phyloP scores from a whole-genome alignment of 352 stramenopile species.

The Blastocystis sp. region DNA sequence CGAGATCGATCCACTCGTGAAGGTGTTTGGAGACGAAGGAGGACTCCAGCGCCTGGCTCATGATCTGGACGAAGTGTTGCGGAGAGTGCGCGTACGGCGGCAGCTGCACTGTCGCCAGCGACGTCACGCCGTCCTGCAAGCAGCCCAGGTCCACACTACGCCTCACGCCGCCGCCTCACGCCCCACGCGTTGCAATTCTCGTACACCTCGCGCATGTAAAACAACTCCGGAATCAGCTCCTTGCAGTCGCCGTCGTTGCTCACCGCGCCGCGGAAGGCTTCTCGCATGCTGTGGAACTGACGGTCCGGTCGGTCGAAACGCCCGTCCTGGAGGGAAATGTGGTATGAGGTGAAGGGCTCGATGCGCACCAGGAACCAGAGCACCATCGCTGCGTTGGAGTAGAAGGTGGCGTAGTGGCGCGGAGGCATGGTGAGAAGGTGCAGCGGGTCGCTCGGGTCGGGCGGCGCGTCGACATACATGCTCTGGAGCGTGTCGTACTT shows the following conservation, averaged over 20 bases:
- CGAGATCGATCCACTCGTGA: conserved; percentile 97
- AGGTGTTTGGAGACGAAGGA: conserved; percentile 95
- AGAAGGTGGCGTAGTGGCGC: conserved; percentile 97
- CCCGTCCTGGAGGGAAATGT: conserved; percentile 78
- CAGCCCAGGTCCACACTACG: conserved; percentile 82
- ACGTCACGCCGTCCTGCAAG: conserved; percentile 79
- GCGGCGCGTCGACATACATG: conserved; percentile 72
- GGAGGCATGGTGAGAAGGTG: conserved; percentile 88
- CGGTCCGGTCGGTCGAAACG: conserved; percentile 81
- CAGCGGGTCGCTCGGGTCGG: conserved; percentile 85
- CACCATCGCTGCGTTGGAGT: conserved; percentile 92
- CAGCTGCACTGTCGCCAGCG: conserved; percentile 91
- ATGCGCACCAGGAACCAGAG: conserved; percentile 93
- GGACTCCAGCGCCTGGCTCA: conserved; percentile 93
- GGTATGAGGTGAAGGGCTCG: conserved; percentile 83
- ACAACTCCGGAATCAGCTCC: conserved; percentile 84
- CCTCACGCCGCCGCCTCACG: background rate
- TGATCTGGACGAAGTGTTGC: conserved; percentile 92
- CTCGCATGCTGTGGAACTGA: conserved; percentile 79
- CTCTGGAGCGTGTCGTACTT: conserved; percentile 76
- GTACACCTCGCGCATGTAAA: conserved; percentile 83
- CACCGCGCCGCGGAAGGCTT: conserved; percentile 78
- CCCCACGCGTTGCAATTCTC: conserved; percentile 81
- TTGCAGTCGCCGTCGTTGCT: conserved; percentile 80
- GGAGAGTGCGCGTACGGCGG: conserved; percentile 92